These are phyloP conservation scores for Haplographium delicatum DNA, from an alignment of 495 filamentous ascomycete genomes.

Conservation along the genomic window DNA sequence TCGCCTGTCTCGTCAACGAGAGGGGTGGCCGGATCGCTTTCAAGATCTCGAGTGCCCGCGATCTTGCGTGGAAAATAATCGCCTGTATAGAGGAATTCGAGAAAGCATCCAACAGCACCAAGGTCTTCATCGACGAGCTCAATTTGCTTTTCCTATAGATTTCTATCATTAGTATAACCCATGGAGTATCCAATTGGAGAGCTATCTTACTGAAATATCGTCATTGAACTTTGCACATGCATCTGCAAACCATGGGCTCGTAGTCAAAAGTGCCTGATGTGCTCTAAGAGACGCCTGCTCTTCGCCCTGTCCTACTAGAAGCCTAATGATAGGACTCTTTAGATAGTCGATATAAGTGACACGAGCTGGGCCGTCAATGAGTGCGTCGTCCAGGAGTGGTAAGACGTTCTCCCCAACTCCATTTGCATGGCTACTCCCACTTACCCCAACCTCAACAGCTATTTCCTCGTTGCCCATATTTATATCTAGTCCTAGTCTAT, in stretches of 20 bases:
- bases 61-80: conserved; percentile 78
- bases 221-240: conserved; percentile 52
- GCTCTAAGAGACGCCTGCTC: conserved; percentile 61
- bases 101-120: conserved; percentile 78
- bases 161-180: too few relatives aligned
- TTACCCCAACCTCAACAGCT: conserved; percentile 23
- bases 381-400: conserved; percentile 38
- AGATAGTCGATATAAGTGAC: conserved; percentile 54
- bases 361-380: conserved; percentile 34
- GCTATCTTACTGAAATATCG: conserved; percentile 38
- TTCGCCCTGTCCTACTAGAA: conserved; percentile 63
- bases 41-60: conserved; percentile 46
- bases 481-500: conserved; percentile 38
- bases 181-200: too few relatives aligned
- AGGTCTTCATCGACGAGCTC: conserved; percentile 65
- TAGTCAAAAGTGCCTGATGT: conserved; percentile 69
- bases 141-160: conserved; percentile 62
- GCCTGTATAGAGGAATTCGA: conserved; percentile 88
- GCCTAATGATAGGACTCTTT: conserved; percentile 71
- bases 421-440: conserved; percentile 2
- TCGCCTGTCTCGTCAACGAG: conserved; percentile 64
- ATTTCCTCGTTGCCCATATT: conserved; percentile 43
- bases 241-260: conserved; percentile 70
- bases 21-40: conserved; percentile 52
- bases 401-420: conserved; percentile 28